Conservation (phyloP, 495 filamentous ascomycete species). For the Aspergillus haitiensis region DNA sequence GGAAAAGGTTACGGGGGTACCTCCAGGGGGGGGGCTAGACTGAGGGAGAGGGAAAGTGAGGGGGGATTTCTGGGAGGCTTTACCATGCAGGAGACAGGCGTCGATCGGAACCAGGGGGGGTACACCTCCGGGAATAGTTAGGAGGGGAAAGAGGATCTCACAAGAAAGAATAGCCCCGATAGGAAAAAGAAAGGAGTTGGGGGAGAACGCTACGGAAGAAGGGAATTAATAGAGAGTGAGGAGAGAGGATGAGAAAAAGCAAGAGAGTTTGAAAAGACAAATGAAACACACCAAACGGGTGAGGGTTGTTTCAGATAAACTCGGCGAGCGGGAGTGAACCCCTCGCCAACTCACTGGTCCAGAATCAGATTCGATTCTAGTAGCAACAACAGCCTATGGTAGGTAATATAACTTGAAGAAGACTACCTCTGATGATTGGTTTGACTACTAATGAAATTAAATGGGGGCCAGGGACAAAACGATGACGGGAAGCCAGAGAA, state of each 20-base stretch:
- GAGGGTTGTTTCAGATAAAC: constrained; percentile 27
- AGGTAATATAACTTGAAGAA: too few relatives aligned
- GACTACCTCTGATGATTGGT: neutral
- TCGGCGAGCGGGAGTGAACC: constrained; percentile 17
- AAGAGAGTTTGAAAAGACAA: constrained; percentile 14
- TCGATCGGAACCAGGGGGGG: constrained; percentile 18
- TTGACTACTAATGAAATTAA: neutral
- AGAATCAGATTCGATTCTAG: constrained; percentile 1
- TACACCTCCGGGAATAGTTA: neutral
- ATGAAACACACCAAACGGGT: constrained; percentile 26
- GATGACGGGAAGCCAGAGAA: neutral
- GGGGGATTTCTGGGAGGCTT: constrained; percentile 15
- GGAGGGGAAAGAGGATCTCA: constrained; percentile 8
- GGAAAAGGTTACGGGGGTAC: neutral
- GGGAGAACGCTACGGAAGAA: neutral
- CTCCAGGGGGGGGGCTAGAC: constrained; percentile 12
- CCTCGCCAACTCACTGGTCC: constrained; percentile 19
- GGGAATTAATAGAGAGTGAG: constrained; percentile 6
- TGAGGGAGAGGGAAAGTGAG: constrained; percentile 19
- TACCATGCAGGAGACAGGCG: constrained; percentile 19
- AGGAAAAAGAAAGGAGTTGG: constrained; percentile 8
- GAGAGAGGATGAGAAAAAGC: constrained; percentile 1
- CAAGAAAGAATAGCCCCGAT: neutral
- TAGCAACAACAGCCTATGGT: neutral
- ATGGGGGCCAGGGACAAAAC: neutral